Percentiles rank a stretch among this genome's conserved stretches.
Evolutionary conservation across 805 yeast genomes (phyloP).

Genomic region (Blastobotrys parvus): DNA sequence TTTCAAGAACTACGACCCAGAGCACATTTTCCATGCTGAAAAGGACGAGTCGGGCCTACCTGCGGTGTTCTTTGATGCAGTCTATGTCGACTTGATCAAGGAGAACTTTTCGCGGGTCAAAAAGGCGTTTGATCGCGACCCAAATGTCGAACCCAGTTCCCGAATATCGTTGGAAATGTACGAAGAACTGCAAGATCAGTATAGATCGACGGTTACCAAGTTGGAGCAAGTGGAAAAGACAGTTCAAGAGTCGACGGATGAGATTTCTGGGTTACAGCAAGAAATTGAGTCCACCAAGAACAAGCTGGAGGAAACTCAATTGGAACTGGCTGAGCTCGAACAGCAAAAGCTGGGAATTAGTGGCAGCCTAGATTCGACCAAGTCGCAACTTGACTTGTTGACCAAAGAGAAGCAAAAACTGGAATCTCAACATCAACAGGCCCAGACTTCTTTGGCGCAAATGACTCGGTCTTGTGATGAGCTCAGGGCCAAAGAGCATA

Average conservation of each 20-base stretch:
- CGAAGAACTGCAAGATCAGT: constrained; percentile 29
- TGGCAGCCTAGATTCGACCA: constrained; percentile 7
- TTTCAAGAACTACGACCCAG: constrained; percentile 50
- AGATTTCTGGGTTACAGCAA: constrained; percentile 23
- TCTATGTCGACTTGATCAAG: constrained; percentile 56
- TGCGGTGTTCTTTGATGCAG: constrained; percentile 59
- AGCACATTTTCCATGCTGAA: constrained; percentile 40
- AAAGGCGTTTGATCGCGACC: constrained; percentile 65
- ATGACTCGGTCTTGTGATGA: constrained; percentile 9
- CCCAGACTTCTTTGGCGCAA: background rate
- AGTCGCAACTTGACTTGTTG: background rate
- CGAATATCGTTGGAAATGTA: constrained; percentile 55
- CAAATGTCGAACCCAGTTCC: constrained; percentile 61
- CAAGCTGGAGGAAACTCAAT: constrained; percentile 21
- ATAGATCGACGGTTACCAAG: constrained; percentile 14
- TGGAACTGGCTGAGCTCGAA: background rate
- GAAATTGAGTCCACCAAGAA: constrained; percentile 17
- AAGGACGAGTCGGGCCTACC: constrained; percentile 85
- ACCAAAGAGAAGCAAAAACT: background rate
- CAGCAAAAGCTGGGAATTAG: background rate
- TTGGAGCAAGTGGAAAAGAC: constrained; percentile 15
- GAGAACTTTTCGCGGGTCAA: constrained; percentile 63
- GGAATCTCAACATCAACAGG: background rate
- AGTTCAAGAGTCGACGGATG: constrained; percentile 25
- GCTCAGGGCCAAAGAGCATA: constrained; percentile 17